Evolutionary conservation across 257 asterid species (phyloP), one percentile per base, ranked within the genome.

Genomic region (Leptodermis oblonga): DNA sequence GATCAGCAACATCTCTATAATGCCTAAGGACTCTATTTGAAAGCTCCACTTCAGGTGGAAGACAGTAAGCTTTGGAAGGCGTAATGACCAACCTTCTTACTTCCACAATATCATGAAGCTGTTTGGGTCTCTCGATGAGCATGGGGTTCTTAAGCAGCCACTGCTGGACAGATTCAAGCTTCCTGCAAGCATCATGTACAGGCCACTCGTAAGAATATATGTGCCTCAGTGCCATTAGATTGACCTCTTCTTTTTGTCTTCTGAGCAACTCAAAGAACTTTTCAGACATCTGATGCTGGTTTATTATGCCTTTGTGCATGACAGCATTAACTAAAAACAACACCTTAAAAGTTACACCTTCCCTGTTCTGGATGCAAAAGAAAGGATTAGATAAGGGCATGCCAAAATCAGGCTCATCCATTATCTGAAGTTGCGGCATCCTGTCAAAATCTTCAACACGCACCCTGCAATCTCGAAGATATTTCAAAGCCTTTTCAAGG

Each of bases 11-110:
- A 65, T 72, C 53, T 64, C 68, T 82, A 67, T 85, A 94, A 25
- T 87, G 43, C 76, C 97, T 87, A 43, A 94, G 73, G 28, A 94
- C 99, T 71, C 97, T 77, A 42, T 94, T 91, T 0, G 97, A 89
- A 42, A 94, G 85, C 71, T 94, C 97, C 22, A 82, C 80, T 63
- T 88, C 95, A 4, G 93, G 97, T 13, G 93, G 97, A 70, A 94
- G 86, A 82, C 97, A 89, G 48, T 89, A 94, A 36, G 92, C 99
- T 74, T 78, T 87, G 8, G 91, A 30, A 15, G 99, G 97, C 31
- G 97, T 94, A 18, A 89, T 84, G 30, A 85, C 61, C 80, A 94
- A 53, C 77, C 99, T 83, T 70, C 97, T 78, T 55, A 94, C 94
- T 81, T 91, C 96, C 49, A 87, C 86, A 25, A 79, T 71, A 67